Conservation (phyloP, 768 basidiomycete species). For the Hydnomerulius pinastri region DNA sequence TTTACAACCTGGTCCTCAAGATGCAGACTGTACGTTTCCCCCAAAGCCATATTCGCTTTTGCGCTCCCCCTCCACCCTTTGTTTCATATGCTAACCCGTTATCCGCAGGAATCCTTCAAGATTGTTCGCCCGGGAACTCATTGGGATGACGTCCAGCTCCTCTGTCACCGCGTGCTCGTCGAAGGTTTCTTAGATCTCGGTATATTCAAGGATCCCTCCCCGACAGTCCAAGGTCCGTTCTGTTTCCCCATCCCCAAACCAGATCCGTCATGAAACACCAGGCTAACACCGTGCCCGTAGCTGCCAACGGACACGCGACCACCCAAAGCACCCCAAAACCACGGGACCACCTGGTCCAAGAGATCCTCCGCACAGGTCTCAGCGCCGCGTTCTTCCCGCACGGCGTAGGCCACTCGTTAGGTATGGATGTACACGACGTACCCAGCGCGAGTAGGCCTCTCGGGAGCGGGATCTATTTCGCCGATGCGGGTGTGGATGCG, state of each 20-base stretch:
- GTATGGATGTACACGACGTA: conserved; percentile 94
- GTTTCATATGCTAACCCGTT: neutral
- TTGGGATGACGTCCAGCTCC: conserved; percentile 87
- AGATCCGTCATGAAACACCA: too few species aligned
- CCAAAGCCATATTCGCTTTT: neutral
- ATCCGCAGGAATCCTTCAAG: conserved; percentile 62
- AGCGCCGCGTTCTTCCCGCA: conserved; percentile 93
- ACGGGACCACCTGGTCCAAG: conserved; percentile 31
- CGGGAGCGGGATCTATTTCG: conserved; percentile 51
- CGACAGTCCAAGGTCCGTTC: conserved; percentile 7
- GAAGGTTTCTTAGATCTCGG: conserved; percentile 81
- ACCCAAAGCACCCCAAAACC: conserved; percentile 7
- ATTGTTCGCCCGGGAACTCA: conserved; percentile 75
- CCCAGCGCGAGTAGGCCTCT: conserved; percentile 79
- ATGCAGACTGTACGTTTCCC: conserved; percentile 77
- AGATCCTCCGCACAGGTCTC: conserved; percentile 74
- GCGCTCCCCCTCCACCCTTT: neutral
- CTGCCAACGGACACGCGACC: neutral
- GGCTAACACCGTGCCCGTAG: too few species aligned
- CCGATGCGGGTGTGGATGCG: conserved; percentile 75
- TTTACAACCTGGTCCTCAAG: conserved; percentile 84
- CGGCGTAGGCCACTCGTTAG: conserved; percentile 87
- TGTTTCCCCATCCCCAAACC: neutral
- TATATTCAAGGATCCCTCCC: conserved; percentile 76
- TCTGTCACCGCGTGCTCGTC: conserved; percentile 82